These are phyloP conservation scores for Drechslerella coelobrocha DNA, from an alignment of 2,329 filamentous ascomycete genomes.

Conservation along the genomic window DNA sequence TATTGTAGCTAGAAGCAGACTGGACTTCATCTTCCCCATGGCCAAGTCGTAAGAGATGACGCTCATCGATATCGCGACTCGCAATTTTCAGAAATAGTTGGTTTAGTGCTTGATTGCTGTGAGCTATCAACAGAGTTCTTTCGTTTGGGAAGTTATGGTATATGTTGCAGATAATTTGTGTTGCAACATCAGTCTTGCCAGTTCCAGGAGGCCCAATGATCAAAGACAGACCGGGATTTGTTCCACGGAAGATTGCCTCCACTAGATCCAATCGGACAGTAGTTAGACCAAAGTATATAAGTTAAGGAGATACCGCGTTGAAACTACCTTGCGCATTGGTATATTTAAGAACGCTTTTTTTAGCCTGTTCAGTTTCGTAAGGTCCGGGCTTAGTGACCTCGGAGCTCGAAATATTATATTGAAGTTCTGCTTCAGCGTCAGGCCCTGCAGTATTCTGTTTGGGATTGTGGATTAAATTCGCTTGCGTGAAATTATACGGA, in stretches of 20 bases:
- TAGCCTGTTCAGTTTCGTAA: not conserved
- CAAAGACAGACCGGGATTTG: conserved; percentile 90
- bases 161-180: conserved; percentile 97
- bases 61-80: conserved; percentile 92
- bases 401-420: conserved; percentile 20
- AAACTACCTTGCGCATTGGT: conserved; percentile 28
- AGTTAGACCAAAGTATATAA: conserved; percentile 64
- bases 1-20: conserved; percentile 85
- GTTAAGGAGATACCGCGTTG: conserved; percentile 58
- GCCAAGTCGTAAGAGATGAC: conserved; percentile 87
- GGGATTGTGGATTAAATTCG: not conserved
- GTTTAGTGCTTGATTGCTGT: conserved; percentile 97
- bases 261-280: conserved; percentile 58
- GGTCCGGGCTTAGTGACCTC: not conserved
- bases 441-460: not conserved
- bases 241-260: conserved; percentile 90
- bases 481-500: conserved; percentile 67
- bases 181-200: conserved; percentile 98
- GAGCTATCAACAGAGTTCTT: conserved; percentile 87
- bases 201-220: conserved; percentile 95
- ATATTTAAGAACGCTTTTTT: conserved; percentile 8
- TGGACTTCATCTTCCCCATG: conserved; percentile 90
- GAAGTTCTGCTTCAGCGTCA: not conserved
- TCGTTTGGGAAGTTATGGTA: conserved; percentile 97
- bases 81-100: conserved; percentile 98